Evolutionary conservation across 2,329 filamentous ascomycete genomes (phyloP).

Genomic region (Ascochyta pisi): DNA sequence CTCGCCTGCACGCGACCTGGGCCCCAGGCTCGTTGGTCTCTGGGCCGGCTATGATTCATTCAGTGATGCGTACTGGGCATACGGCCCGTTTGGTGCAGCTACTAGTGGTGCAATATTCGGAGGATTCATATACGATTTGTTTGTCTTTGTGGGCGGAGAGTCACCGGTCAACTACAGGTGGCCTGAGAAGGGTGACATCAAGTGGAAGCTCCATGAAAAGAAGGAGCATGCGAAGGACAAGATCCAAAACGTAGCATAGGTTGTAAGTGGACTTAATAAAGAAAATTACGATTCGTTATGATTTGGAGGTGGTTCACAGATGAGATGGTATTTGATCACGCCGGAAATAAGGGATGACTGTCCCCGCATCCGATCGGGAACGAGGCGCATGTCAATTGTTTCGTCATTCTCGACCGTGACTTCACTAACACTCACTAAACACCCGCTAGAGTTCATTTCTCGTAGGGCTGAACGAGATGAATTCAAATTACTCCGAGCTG

Average conservation of each 20-base stretch:
- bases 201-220: constrained; percentile 23
- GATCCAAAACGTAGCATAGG: constrained; percentile 15
- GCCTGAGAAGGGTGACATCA: constrained; percentile 34
- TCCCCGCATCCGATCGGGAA: constrained; percentile 14
- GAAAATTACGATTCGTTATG: not conserved
- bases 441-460: not conserved
- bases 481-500: not conserved
- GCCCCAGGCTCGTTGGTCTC: constrained; percentile 71
- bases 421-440: constrained; percentile 1
- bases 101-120: constrained; percentile 37
- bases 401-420: constrained; percentile 2
- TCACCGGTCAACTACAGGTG: constrained; percentile 41
- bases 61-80: constrained; percentile 36
- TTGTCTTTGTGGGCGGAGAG: constrained; percentile 43
- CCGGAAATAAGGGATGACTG: constrained; percentile 11
- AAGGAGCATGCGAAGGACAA: constrained; percentile 27
- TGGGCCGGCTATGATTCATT: constrained; percentile 67
- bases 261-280: not conserved
- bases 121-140: constrained; percentile 39
- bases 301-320: not conserved
- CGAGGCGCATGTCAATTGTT: not conserved
- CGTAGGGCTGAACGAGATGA: not conserved
- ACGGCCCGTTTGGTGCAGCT: constrained; percentile 35
- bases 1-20: constrained; percentile 74
- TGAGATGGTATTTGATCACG: not conserved